phyloP scores from a whole-genome alignment of 768 basidiomycete species.

The Grammothele lineata region DNA sequence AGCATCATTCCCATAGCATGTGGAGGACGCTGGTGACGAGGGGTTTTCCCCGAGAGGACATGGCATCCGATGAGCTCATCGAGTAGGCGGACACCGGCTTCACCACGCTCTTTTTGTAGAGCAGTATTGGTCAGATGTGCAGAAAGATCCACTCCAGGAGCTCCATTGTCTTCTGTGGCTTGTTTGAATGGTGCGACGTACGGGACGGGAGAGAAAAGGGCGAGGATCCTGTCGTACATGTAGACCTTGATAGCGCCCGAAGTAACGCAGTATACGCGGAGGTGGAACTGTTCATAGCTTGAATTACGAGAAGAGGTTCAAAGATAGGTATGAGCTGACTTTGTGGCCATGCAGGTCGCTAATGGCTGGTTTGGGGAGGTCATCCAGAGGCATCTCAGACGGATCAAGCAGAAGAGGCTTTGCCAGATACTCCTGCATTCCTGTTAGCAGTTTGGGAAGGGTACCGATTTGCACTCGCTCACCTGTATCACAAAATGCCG shows the following conservation, averaged over 20 bases:
- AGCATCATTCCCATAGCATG: slow-evolving; percentile 11
- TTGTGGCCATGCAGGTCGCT: slow-evolving; percentile 47
- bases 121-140: slow-evolving; percentile 93
- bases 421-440: slow-evolving; percentile 74
- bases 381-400: slow-evolving; percentile 35
- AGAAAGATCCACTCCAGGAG: slow-evolving; percentile 50
- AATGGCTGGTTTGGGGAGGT: slow-evolving; percentile 9
- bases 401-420: slow-evolving; percentile 79
- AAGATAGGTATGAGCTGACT: slow-evolving; percentile 34
- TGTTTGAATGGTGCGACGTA: slow-evolving; percentile 43
- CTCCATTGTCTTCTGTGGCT: slow-evolving; percentile 19
- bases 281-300: slow-evolving; percentile 67
- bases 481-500: slow-evolving; percentile 97
- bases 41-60: slow-evolving; percentile 34
- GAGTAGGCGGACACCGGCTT: slow-evolving; percentile 71
- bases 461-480: slow-evolving; percentile 14
- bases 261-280: slow-evolving; percentile 83
- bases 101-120: slow-evolving; percentile 64
- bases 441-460: no score
- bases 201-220: slow-evolving; percentile 78
- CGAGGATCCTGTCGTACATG: slow-evolving; percentile 78
- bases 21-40: slow-evolving; percentile 3
- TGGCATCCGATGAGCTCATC: slow-evolving; percentile 72
- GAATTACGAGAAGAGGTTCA: slow-evolving; percentile 3
- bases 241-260: slow-evolving; percentile 76